Conservation (phyloP, 1,139 yeast species). For the Yamadazyma membranifaciens region DNA sequence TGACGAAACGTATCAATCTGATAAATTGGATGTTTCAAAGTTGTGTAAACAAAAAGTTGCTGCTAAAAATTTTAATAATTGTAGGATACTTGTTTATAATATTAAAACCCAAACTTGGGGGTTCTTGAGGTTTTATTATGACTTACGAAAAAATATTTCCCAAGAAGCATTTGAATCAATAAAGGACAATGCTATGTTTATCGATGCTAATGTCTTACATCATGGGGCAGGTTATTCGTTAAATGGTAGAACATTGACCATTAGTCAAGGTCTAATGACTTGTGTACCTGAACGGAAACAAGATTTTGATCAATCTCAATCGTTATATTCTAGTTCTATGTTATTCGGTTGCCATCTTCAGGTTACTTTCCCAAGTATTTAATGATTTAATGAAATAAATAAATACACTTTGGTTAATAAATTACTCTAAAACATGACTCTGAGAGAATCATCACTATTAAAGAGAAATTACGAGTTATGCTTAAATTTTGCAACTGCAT, state of each 20-base stretch:
- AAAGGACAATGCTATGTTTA: constrained; percentile 21
- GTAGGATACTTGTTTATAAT: constrained; percentile 38
- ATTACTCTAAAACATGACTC: too few relatives aligned
- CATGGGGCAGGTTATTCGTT: constrained; percentile 35
- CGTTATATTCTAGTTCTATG: constrained; percentile 22
- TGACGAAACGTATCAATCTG: constrained; percentile 26
- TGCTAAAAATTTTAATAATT: constrained; percentile 27
- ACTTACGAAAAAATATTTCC: constrained; percentile 25
- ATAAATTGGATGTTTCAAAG: constrained; percentile 38
- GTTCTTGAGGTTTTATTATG: constrained; percentile 35
- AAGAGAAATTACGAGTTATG: too few relatives aligned
- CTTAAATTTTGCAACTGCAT: too few relatives aligned
- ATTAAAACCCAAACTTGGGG: constrained; percentile 46
- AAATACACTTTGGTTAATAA: not conserved
- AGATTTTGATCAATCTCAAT: constrained; percentile 21
- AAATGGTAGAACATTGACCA: constrained; percentile 35
- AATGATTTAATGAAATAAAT: constrained; percentile 1
- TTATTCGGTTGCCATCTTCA: constrained; percentile 40
- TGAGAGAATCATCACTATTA: too few relatives aligned
- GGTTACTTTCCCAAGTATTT: constrained; percentile 33
- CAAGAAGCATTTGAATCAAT: constrained; percentile 24
- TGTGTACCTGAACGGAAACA: constrained; percentile 32
- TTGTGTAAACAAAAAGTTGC: constrained; percentile 30
- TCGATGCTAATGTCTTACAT: constrained; percentile 30
- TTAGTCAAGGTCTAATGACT: constrained; percentile 38